Percentiles rank a stretch among this genome's conserved stretches.
These are phyloP conservation scores for Fusarium scirpi DNA, from an alignment of 2,329 filamentous ascomycete species.

Conservation along the genomic window DNA sequence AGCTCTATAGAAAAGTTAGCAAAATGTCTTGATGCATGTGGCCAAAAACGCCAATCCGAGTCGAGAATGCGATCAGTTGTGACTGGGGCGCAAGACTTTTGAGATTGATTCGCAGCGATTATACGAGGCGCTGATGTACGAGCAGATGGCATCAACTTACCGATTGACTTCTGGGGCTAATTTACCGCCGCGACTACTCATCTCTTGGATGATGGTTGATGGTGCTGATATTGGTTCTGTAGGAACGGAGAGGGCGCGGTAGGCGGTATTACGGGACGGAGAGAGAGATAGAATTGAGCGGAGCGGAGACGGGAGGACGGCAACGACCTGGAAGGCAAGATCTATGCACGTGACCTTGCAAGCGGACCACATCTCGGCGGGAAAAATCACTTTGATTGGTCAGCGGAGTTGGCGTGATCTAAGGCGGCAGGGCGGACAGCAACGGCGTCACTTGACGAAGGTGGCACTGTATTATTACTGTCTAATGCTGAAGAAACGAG, in stretches of 20 bases:
- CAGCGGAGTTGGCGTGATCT: conserved; percentile 38
- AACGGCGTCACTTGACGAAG: conserved; percentile 40
- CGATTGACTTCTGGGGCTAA: conserved; percentile 99
- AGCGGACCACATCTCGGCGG: conserved; percentile 20
- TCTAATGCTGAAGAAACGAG: not conserved
- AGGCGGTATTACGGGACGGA: conserved; percentile 43
- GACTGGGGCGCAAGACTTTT: conserved; percentile 23
- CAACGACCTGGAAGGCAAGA: conserved; percentile 42
- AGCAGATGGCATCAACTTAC: conserved; percentile 59
- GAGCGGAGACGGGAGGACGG: conserved; percentile 50
- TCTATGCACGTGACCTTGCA: conserved; percentile 47
- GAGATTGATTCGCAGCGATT: conserved; percentile 25
- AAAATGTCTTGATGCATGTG: conserved; percentile 15
- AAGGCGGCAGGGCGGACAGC: conserved; percentile 26
- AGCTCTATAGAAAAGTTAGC: conserved; percentile 73
- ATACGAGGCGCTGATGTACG: conserved; percentile 1
- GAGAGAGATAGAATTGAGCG: conserved; percentile 47
- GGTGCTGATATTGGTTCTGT: conserved; percentile 50
- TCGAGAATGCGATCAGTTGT: conserved; percentile 24
- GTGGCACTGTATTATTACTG: not conserved
- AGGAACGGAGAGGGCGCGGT: conserved; percentile 46
- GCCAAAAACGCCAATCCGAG: not conserved
- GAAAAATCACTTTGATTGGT: conserved; percentile 18
- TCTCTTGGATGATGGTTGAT: conserved; percentile 71
- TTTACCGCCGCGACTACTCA: conserved; percentile 97